Base-by-base conservation (phyloP, 495 filamentous ascomycete genomes). In the Aspergillus indologenus region DNA sequence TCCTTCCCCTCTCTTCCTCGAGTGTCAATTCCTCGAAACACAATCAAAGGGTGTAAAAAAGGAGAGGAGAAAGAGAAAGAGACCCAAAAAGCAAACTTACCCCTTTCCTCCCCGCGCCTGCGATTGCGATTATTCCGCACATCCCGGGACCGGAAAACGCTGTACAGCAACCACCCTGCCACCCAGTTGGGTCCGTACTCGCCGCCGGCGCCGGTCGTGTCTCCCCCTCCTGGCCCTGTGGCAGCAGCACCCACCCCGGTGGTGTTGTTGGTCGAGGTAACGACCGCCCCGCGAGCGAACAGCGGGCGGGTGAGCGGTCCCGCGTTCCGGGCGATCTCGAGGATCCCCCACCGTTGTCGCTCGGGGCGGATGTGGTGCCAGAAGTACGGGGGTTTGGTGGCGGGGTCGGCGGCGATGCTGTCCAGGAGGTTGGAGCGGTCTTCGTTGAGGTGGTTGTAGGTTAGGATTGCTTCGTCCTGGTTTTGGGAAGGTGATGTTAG, bases 61-160 rank as follows among this genome's bases (percentile, higher is more conserved):
- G 9, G 22, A 47, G n/a, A 22, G 45, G 19, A 48, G 23, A 43
- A 56, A 47, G 15, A 57, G 42, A 17, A 47, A 49, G 17, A 26
- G 54, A 54, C 21, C 48, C 22, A 26, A 49, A 51, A 57, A 23
- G 18, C 47, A 24, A 24, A 59, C 70, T 62, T 66, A 75, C 71
- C 69, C 45, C 62, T 34, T n/a, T 75, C 69, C 58, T 78, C 75
- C 51, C 75, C 76, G 50, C 74, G 78, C 57, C 70, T 62, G 57
- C 68, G 66, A 67, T 77, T 78, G 19, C 76, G 75, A 67, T 79
- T 80, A 67, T 85, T 85, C 18, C 82, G 68, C 23, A 77, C 78
- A 69, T 85, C 82, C 31, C 82, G 72, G 15, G 81, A 83, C 18
- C 82, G 80, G 66, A 83, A 85, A 19, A 83, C 80, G 59, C 81